phyloP scores from a whole-genome alignment of 2,329 filamentous ascomycete species.

The Aspergillus nomiae region DNA sequence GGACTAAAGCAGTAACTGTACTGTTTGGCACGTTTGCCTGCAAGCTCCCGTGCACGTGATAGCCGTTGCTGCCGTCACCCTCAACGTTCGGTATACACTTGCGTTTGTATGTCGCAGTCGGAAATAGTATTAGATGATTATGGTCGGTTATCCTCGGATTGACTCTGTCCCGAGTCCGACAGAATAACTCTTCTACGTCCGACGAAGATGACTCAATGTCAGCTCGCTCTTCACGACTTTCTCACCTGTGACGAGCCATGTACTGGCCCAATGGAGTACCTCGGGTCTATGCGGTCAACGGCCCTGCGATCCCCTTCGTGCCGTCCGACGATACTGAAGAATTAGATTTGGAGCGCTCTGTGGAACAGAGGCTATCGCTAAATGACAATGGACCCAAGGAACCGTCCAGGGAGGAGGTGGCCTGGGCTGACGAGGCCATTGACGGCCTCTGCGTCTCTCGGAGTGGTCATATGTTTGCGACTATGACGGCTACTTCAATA shows the following conservation, averaged over 20 bases:
- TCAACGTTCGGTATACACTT: neutral
- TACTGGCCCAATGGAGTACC: conserved; percentile 55
- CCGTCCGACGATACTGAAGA: conserved; percentile 29
- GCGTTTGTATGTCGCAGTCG: conserved; percentile 5
- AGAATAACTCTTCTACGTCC: conserved; percentile 20
- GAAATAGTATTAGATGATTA: conserved; percentile 17
- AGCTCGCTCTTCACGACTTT: conserved; percentile 32
- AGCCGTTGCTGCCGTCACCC: conserved; percentile 6
- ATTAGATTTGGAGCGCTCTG: conserved; percentile 14
- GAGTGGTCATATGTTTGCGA: conserved; percentile 80
- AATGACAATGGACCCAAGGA: conserved; percentile 23
- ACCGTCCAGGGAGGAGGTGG: conserved; percentile 31
- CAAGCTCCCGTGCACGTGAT: conserved; percentile 21
- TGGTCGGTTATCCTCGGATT: conserved; percentile 25
- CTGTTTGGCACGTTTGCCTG: conserved; percentile 21
- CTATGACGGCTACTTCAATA: conserved; percentile 80
- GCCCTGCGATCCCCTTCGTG: conserved; percentile 37
- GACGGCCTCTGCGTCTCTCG: conserved; percentile 76
- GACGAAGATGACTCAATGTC: conserved; percentile 43
- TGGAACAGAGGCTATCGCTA: conserved; percentile 29
- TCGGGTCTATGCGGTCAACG: conserved; percentile 52
- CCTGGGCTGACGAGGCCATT: conserved; percentile 64
- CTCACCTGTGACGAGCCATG: conserved; percentile 41
- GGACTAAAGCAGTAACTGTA: conserved; percentile 12
- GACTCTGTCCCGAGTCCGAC: conserved; percentile 24